These are phyloP conservation scores for Calonectria hongkongensis DNA, from an alignment of 2,329 filamentous ascomycete genomes.

Conservation along the genomic window DNA sequence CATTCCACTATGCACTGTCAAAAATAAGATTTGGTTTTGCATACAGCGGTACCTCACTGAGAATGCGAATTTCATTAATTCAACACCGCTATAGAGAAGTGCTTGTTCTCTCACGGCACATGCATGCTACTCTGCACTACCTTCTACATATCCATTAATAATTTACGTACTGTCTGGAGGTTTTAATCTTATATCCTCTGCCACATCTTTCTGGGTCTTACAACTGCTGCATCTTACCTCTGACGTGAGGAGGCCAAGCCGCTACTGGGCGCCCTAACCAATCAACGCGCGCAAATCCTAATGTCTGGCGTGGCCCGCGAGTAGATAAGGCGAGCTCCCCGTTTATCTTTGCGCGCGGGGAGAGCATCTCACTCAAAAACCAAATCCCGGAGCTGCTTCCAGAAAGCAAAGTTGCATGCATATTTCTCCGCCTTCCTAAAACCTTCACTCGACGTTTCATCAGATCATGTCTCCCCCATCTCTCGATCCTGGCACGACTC, in stretches of 20 bases:
- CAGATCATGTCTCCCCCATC: constrained; percentile 5
- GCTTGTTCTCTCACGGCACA: too few relatives aligned
- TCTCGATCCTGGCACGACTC: neutral
- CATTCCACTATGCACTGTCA: too few relatives aligned
- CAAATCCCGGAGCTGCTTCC: neutral
- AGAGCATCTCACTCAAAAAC: constrained; percentile 3
- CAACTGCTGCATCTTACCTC: neutral
- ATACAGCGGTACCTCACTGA: too few relatives aligned
- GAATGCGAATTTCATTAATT: too few relatives aligned
- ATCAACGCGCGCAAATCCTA: neutral
- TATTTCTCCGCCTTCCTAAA: neutral
- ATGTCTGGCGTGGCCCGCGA: neutral
- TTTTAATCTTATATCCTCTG: too few relatives aligned
- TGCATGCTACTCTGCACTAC: too few relatives aligned
- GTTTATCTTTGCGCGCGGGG: neutral
- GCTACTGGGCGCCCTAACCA: neutral
- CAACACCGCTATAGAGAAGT: too few relatives aligned
- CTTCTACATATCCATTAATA: too few relatives aligned
- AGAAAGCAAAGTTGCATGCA: too few relatives aligned
- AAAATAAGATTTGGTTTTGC: too few relatives aligned
- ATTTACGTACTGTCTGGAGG: too few relatives aligned
- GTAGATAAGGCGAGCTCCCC: constrained; percentile 22
- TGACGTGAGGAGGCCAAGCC: neutral
- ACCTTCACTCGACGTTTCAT: neutral
- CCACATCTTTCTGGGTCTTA: too few relatives aligned